Evolutionary conservation across 108 stramenopile species (phyloP).

Genomic region (Nannochloropsis gaditana): DNA sequence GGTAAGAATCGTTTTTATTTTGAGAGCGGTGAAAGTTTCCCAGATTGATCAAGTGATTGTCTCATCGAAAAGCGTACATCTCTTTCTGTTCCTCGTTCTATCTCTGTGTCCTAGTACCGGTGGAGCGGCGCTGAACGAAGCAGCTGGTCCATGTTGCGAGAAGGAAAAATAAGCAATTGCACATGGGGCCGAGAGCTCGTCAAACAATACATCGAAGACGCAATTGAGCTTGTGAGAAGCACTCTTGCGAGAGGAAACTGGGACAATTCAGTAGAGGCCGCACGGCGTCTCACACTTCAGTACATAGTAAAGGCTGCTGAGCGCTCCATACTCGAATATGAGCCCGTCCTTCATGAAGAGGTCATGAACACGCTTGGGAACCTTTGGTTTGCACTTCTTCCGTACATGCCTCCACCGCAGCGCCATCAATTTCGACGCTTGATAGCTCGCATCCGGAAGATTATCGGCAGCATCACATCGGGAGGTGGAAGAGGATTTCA

Average conservation of each 20-base stretch:
- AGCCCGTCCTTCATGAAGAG: constrained; percentile 2
- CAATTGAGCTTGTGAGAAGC: background rate
- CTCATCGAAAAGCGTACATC: background rate
- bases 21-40: background rate
- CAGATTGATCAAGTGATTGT: background rate
- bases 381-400: constrained; percentile 16
- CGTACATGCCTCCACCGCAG: background rate
- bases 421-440: constrained; percentile 9
- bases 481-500: background rate
- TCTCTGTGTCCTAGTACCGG: background rate
- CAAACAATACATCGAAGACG: constrained; percentile 6
- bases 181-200: constrained; percentile 16
- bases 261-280: constrained; percentile 10
- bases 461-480: background rate
- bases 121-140: constrained; percentile 16
- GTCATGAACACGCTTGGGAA: constrained; percentile 2
- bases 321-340: background rate
- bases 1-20: background rate
- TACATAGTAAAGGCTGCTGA: background rate
- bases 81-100: background rate
- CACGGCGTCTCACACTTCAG: background rate
- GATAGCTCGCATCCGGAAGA: constrained; percentile 11
- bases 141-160: background rate
- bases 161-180: constrained; percentile 7
- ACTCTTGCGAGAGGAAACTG: background rate